Percentiles rank a stretch among this genome's conserved stretches.
Conservation (phyloP, 805 yeast species). For the Candida suzukii region DNA sequence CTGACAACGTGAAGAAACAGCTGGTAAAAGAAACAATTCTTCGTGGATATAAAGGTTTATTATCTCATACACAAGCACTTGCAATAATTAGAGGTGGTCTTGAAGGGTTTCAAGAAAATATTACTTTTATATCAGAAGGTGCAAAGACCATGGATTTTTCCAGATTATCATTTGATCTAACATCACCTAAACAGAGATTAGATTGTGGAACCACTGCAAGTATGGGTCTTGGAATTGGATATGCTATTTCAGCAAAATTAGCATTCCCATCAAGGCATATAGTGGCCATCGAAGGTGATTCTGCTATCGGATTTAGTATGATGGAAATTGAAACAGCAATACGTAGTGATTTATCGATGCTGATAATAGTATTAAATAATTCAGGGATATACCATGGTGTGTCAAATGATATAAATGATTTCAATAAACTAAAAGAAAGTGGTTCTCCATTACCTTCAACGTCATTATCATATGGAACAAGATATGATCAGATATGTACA, state of each 20-base stretch:
- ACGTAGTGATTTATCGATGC: conserved; percentile 43
- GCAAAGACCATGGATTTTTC: conserved; percentile 75
- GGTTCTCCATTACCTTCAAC: conserved; percentile 45
- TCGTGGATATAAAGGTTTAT: conserved; percentile 9
- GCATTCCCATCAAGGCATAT: conserved; percentile 37
- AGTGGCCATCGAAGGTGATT: conserved; percentile 64
- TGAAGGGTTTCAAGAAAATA: conserved; percentile 18
- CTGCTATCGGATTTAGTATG: conserved; percentile 71
- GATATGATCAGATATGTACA: conserved; percentile 49
- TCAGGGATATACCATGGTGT: conserved; percentile 68
- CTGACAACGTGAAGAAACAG: conserved; percentile 26
- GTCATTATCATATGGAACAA: conserved; percentile 46
- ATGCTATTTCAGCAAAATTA: conserved; percentile 54
- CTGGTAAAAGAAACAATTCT: conserved; percentile 22
- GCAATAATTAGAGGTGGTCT: conserved; percentile 37
- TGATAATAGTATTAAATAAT: conserved; percentile 64
- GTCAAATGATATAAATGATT: conserved; percentile 17
- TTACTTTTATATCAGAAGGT: conserved; percentile 57
- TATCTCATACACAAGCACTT: conserved; percentile 51
- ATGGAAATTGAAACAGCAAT: conserved; percentile 69
- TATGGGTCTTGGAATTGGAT: conserved; percentile 71
- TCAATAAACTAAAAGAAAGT: conserved; percentile 5
- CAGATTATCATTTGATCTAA: conserved; percentile 50
- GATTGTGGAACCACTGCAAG: conserved; percentile 77
- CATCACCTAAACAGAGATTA: conserved; percentile 43